Evolutionary conservation across 768 basidiomycete genomes (phyloP).

Genomic region (Tylopilus plumbeoviolaceoides): DNA sequence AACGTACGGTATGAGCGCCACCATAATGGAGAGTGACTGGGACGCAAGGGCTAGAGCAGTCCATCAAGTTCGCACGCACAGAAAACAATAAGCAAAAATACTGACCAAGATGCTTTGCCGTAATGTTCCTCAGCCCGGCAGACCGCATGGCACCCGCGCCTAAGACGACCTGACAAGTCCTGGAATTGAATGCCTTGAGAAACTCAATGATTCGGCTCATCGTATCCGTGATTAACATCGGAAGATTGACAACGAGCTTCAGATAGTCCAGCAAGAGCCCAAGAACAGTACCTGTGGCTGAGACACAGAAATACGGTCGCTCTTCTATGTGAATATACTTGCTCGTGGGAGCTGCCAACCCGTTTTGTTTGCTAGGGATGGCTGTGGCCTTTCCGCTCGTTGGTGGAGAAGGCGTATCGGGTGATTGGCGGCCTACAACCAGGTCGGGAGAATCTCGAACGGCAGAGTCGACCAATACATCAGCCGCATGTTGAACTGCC

Average conservation of each 20-base stretch:
- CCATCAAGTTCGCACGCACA: constrained; percentile 15
- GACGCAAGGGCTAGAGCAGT: constrained; percentile 76
- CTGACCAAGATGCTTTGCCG: constrained; percentile 92
- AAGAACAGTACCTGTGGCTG: constrained; percentile 76
- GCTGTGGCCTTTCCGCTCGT: constrained; percentile 12
- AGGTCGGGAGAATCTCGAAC: constrained; percentile 78
- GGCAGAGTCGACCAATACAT: constrained; percentile 76
- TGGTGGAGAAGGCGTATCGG: not conserved
- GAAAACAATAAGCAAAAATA: constrained; percentile 18
- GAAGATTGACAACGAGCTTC: constrained; percentile 80
- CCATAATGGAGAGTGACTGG: constrained; percentile 91
- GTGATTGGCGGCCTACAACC: constrained; percentile 29
- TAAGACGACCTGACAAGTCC: constrained; percentile 96
- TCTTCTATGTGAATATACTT: constrained; percentile 81
- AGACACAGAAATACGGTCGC: constrained; percentile 77
- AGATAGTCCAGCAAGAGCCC: constrained; percentile 80
- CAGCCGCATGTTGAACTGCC: constrained; percentile 63
- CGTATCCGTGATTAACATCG: constrained; percentile 88
- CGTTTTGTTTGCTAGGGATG: constrained; percentile 17
- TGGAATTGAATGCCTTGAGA: constrained; percentile 95
- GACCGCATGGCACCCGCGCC: constrained; percentile 99
- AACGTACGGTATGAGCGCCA: constrained; percentile 91
- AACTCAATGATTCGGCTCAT: constrained; percentile 95
- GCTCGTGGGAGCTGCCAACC: constrained; percentile 28
- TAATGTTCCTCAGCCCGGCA: constrained; percentile 96